Evolutionary conservation across 2,329 filamentous ascomycete genomes (phyloP).

Genomic region (Hymenoscyphus scutula): DNA sequence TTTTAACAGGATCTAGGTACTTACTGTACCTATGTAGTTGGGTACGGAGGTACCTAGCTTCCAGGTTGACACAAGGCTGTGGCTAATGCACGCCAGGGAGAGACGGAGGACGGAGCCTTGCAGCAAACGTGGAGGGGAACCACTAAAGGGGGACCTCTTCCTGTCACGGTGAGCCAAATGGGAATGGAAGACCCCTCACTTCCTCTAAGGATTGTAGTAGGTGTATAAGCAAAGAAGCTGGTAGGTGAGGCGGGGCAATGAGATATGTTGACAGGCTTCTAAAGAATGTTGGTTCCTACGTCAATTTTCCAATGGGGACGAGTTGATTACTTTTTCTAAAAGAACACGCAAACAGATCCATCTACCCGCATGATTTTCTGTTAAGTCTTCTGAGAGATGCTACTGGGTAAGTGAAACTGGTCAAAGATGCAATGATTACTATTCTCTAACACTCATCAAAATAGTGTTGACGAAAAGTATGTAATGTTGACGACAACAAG

Average conservation of each 20-base stretch:
- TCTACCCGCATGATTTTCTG: neutral
- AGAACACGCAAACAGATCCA: neutral
- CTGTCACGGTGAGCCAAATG: neutral
- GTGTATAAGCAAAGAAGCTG: neutral
- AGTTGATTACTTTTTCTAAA: neutral
- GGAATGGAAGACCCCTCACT: neutral
- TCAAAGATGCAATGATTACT: neutral
- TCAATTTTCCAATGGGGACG: neutral
- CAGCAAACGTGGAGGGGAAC: conserved; percentile 1
- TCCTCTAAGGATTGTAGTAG: neutral
- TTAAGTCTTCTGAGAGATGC: neutral
- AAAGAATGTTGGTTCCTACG: neutral
- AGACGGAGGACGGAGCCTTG: neutral
- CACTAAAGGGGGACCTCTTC: neutral
- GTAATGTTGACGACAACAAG: neutral
- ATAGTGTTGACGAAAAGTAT: neutral
- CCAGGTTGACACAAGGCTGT: neutral
- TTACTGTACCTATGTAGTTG: too few relatives aligned
- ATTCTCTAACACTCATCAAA: neutral
- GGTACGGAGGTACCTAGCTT: too few relatives aligned
- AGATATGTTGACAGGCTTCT: neutral
- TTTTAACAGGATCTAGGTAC: too few relatives aligned
- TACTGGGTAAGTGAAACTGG: neutral
- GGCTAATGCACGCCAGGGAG: neutral
- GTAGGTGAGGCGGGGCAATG: neutral